phyloP scores from a whole-genome alignment of 2,329 filamentous ascomycete species.

The Pyricularia sp. region DNA sequence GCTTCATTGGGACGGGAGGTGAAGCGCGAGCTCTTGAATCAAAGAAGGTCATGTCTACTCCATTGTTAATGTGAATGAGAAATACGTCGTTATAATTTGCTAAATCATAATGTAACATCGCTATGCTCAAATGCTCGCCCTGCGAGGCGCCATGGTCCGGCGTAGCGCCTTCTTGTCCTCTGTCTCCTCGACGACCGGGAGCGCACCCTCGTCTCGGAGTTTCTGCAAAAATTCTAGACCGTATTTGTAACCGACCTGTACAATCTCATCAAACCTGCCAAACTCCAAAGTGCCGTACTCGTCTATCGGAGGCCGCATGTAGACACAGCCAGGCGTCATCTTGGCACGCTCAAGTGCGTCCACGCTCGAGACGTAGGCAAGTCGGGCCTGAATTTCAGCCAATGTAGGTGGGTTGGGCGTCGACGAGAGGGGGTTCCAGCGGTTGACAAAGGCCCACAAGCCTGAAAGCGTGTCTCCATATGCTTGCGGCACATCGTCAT shows the following conservation, averaged over 20 bases:
- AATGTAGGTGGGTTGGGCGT: slow-evolving; percentile 89
- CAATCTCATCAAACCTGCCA: slow-evolving; percentile 96
- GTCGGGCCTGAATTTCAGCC: slow-evolving; percentile 87
- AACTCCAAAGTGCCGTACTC: slow-evolving; percentile 92
- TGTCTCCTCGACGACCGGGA: slow-evolving; percentile 62
- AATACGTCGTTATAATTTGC: neutral
- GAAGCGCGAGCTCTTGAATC: neutral
- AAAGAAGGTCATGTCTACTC: neutral
- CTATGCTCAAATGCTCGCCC: slow-evolving; percentile 58
- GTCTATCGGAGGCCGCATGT: slow-evolving; percentile 94
- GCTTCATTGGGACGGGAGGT: neutral
- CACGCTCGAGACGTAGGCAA: slow-evolving; percentile 91
- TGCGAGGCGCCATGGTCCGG: slow-evolving; percentile 68
- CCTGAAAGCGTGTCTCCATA: slow-evolving; percentile 94
- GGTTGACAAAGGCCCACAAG: slow-evolving; percentile 88
- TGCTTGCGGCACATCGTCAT: slow-evolving; percentile 82
- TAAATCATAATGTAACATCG: neutral
- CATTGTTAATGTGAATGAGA: neutral
- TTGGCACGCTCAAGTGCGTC: slow-evolving; percentile 93
- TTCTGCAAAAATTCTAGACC: slow-evolving; percentile 71
- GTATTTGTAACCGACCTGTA: slow-evolving; percentile 77
- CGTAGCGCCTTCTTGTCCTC: slow-evolving; percentile 69
- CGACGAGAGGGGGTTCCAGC: slow-evolving; percentile 91
- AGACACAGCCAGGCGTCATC: slow-evolving; percentile 79
- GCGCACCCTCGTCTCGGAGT: slow-evolving; percentile 67